Evolutionary conservation across 169 alveolate species (phyloP), one percentile per base, ranked within the genome.

Genomic region (Plasmodium relictum): DNA sequence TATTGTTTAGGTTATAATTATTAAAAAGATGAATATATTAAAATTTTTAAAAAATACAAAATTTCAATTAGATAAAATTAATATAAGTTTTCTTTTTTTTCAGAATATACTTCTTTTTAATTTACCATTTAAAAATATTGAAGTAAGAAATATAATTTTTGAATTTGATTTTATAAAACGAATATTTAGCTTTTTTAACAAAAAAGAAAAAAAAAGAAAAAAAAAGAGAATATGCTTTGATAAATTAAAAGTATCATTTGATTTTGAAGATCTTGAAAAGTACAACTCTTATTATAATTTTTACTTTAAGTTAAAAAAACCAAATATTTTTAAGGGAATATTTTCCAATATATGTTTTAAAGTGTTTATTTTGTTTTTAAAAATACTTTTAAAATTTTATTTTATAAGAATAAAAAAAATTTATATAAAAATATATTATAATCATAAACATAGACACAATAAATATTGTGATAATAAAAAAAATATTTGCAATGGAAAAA

Each of bases 401-500:
- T 63, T 26, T 58, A 63, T 78, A 6, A 48, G 44, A 6, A 50
- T 78, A 5, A 20, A 65, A 22, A 63, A 78, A 69, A 45, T 78
- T 8, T 26, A 69, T 7, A 44, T 78, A 22, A 63, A 78, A 41
- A 78, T 78, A 63, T 69, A 41, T 41, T 50, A 50, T 59, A 65
- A 70, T 22, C 44, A 78, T 78, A 70, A 56, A 58, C 89, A 78
- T 56, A 78, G 69, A 37, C 89, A 65, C 54, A 70, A 41, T 12
- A 52, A 78, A 56, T 20, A 18, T 50, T 62, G 89, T n/a, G 68
- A 50, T 63, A 42, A 69, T 50, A 44, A 14, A 42, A 63, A 48
- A 31, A 48, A 18, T 20, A 14, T 63, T 14, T 63, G 78, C 10
- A 63, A 26, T 14, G 48, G 78, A 39, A 78, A 42, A 31, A 22